Evolutionary conservation across 1,284 basidiomycete genomes (phyloP), one percentile per base, ranked within the genome.

Genomic region (Lentinus polychrous): DNA sequence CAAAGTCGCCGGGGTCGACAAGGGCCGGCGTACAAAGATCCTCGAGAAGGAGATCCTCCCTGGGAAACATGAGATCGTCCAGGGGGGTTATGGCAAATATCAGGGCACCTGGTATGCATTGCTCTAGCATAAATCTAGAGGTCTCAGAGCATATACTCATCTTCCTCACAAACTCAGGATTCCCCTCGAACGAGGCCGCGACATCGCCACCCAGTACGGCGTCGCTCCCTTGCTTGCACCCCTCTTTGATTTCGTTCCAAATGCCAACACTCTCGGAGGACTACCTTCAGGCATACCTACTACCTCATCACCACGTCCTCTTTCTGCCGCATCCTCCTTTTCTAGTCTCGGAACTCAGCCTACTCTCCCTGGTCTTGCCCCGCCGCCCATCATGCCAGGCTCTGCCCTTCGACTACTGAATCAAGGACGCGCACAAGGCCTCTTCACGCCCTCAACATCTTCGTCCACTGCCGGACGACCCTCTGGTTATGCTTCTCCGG

Each of bases 51-150:
- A 99, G 71, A 91, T 99, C 54, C 78, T 94, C 36, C 88, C 89
- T 40, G 94, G 94, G 45, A 87, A 92, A 67, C 94, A 99, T 67
- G 95, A 99, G 69, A 99, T 99, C 67, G 93, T 99, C 10, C 96
- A 99, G 66, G 96, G 96, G 43, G 96, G 96, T 36, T 99, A 98
- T 63, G 96, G 96, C 38, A 97, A 97, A 71, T 99, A 98, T 66
- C 96, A 99, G 67, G 96, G 96, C 52, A 99, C 96, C 45, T 99
- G 96, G 95, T 94, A 59, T 31, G 15, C 45, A 4, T 27, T 10
- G 10, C 27, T 27, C 5, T 10, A 27, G 27, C 27, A 27, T 27
- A 27, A 4, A 27, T 4, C n/a, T n/a, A n/a, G n/a, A n/a, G n/a
- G n/a, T n/a, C n/a, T 45, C 31, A 33, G 32, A 42, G 17, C 22